Percentiles rank a stretch among this genome's conserved stretches.
phyloP scores from a whole-genome alignment of 495 filamentous ascomycete species.

The Xylaria scruposa region DNA sequence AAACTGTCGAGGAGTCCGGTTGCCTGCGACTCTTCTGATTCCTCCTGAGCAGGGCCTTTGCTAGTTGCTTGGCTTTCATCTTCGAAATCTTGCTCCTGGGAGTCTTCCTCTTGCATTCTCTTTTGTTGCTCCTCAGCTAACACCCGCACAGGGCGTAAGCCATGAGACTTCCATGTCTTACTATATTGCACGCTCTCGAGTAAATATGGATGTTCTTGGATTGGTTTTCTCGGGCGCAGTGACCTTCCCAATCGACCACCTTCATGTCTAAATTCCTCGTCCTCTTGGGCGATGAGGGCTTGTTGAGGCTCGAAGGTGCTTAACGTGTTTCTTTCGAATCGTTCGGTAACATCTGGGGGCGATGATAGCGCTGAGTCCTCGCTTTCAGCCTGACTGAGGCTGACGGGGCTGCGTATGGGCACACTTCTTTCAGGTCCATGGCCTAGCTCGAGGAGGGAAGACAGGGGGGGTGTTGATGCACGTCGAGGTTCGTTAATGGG shows the following conservation, averaged over 20 bases:
- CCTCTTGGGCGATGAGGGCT: constrained; percentile 26
- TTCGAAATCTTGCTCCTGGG: constrained; percentile 56
- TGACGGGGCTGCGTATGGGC: not conserved
- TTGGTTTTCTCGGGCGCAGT: constrained; percentile 73
- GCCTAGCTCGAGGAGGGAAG: constrained; percentile 25
- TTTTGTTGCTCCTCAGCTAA: constrained; percentile 41
- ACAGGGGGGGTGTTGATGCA: constrained; percentile 31
- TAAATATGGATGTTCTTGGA: constrained; percentile 76
- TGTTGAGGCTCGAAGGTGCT: constrained; percentile 27
- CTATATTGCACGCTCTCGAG: constrained; percentile 72
- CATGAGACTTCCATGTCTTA: constrained; percentile 63
- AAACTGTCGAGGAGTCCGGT: constrained; percentile 32
- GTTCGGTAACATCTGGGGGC: constrained; percentile 7
- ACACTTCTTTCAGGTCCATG: not conserved
- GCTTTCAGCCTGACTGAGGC: not conserved
- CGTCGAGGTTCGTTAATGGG: constrained; percentile 7
- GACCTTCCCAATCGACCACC: constrained; percentile 45
- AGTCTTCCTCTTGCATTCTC: constrained; percentile 48
- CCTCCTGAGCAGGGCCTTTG: constrained; percentile 28
- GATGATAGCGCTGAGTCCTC: constrained; percentile 7
- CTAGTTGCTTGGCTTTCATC: constrained; percentile 56
- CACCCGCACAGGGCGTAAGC: constrained; percentile 67
- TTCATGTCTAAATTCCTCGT: constrained; percentile 7
- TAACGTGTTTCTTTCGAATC: not conserved
- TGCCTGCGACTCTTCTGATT: constrained; percentile 40